Evolutionary conservation across 2,329 filamentous ascomycete species (phyloP).

Genomic region (Dothiorella sarmentorum): DNA sequence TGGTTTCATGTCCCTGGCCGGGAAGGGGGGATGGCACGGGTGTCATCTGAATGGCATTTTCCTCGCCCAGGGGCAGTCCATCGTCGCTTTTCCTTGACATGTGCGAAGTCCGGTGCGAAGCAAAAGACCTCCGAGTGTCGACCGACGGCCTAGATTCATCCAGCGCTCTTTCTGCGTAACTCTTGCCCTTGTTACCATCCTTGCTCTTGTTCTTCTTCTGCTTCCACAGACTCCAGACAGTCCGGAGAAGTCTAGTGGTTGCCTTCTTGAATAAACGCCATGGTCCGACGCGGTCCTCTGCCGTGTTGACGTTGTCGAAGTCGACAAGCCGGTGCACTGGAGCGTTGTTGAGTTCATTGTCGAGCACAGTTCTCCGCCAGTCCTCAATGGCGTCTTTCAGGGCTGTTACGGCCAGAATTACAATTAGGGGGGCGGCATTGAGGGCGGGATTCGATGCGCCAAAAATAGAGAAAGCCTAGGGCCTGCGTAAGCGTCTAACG

Average conservation of each 20-base stretch:
- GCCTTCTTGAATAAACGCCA: constrained; percentile 94
- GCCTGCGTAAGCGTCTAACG: constrained; percentile 20
- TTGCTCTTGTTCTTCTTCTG: constrained; percentile 38
- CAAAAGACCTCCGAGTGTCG: constrained; percentile 59
- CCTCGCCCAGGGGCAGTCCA: constrained; percentile 23
- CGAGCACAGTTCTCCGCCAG: constrained; percentile 83
- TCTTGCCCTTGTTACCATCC: constrained; percentile 43
- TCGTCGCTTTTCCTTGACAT: constrained; percentile 47
- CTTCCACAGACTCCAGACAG: constrained; percentile 51
- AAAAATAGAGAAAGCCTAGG: constrained; percentile 94
- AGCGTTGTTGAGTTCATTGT: constrained; percentile 94
- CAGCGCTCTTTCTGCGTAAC: constrained; percentile 46
- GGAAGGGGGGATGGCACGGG: constrained; percentile 81
- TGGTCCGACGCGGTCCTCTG: constrained; percentile 75
- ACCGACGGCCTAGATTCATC: constrained; percentile 64
- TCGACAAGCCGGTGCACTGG: constrained; percentile 84
- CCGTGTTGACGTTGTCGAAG: constrained; percentile 91
- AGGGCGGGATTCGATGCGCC: constrained; percentile 86
- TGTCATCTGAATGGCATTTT: constrained; percentile 88
- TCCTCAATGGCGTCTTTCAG: constrained; percentile 96
- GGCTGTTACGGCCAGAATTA: constrained; percentile 83
- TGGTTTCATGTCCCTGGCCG: constrained; percentile 43
- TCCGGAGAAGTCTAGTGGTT: constrained; percentile 60
- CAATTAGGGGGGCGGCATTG: constrained; percentile 85
- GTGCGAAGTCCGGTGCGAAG: constrained; percentile 52